These are phyloP conservation scores for Plasmodium blacklocki DNA, from an alignment of 169 alveolate genomes.

Conservation along the genomic window DNA sequence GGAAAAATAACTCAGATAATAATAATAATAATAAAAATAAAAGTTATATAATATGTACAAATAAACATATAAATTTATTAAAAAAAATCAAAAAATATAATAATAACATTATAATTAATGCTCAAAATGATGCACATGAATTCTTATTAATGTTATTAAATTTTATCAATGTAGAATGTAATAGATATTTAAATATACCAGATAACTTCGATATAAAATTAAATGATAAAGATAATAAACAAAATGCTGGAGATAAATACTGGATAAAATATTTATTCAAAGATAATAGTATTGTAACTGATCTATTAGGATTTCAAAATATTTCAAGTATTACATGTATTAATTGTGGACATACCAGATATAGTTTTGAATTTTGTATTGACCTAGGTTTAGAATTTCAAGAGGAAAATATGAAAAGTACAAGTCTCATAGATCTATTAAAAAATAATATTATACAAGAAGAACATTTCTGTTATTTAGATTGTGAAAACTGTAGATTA, in stretches of 20 bases:
- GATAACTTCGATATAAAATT: constrained; percentile 38
- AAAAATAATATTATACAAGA: constrained; percentile 42
- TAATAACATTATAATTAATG: constrained; percentile 27
- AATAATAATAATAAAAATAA: no score
- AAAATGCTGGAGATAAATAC: constrained; percentile 68
- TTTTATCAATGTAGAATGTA: constrained; percentile 70
- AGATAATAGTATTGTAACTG: constrained; percentile 72
- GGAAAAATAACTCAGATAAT: neutral
- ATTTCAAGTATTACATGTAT: constrained; percentile 66
- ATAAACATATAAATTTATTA: constrained; percentile 58
- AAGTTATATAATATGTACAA: constrained; percentile 27
- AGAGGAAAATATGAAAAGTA: constrained; percentile 60
- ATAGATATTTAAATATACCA: constrained; percentile 36
- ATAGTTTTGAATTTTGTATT: constrained; percentile 71
- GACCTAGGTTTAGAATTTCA: constrained; percentile 66
- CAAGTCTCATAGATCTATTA: constrained; percentile 38
- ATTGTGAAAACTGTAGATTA: constrained; percentile 47
- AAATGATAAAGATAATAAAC: constrained; percentile 67
- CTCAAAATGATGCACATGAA: constrained; percentile 77
- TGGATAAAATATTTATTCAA: constrained; percentile 68
- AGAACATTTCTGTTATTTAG: constrained; percentile 41
- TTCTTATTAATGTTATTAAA: constrained; percentile 40
- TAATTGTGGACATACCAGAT: constrained; percentile 69
- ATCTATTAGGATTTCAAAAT: constrained; percentile 72
- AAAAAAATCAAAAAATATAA: constrained; percentile 67